A percentile compares a stretch with the other conserved stretches of the same genome.
These are phyloP conservation scores for Ophiostoma tasmaniense DNA, from an alignment of 2,329 filamentous ascomycete species.

Conservation along the genomic window DNA sequence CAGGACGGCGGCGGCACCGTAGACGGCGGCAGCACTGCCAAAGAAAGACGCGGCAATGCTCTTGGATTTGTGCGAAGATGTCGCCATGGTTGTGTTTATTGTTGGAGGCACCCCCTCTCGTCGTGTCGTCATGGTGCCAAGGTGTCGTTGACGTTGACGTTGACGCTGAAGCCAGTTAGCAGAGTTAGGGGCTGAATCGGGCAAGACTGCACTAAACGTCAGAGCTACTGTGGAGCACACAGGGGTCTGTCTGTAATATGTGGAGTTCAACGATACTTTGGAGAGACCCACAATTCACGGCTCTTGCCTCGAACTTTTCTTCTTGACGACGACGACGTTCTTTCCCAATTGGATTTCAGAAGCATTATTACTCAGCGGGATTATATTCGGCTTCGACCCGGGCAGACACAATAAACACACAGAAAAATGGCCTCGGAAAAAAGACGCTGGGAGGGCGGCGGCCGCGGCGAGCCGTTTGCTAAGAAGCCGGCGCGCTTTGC, in stretches of 20 bases:
- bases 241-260: not conserved
- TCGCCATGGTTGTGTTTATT: not conserved
- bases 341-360: not conserved
- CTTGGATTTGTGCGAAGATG: conserved; percentile 9
- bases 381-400: not conserved
- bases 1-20: conserved; percentile 52
- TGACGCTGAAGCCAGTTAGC: not conserved
- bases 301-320: conserved; percentile 1
- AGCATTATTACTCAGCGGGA: not conserved
- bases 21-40: conserved; percentile 40
- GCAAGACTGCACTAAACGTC: not conserved
- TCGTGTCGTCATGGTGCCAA: conserved; percentile 3
- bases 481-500: conserved; percentile 26
- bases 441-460: conserved; percentile 45
- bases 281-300: not conserved
- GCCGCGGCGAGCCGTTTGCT: conserved; percentile 18
- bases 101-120: not conserved
- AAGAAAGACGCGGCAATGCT: conserved; percentile 26
- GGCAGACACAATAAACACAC: not conserved
- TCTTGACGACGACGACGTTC: not conserved
- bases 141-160: not conserved
- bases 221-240: not conserved
- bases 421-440: conserved; percentile 30
- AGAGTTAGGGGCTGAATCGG: not conserved
- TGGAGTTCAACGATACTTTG: not conserved